phyloP scores from a whole-genome alignment of 1,139 yeast genomes.

The Zygosaccharomyces pseudobailii region DNA sequence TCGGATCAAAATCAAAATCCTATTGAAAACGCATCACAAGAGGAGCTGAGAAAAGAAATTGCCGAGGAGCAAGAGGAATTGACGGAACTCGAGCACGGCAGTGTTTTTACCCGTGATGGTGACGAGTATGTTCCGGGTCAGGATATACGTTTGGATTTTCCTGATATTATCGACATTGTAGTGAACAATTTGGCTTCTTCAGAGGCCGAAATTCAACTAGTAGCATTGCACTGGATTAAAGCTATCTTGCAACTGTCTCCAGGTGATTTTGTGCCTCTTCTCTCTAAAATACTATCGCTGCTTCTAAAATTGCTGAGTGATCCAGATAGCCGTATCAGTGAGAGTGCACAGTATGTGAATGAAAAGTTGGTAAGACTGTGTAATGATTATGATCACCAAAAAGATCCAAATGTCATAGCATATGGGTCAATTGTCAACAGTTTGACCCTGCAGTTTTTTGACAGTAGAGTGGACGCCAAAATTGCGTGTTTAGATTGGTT shows the following conservation, averaged over 20 bases:
- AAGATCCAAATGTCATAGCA: slow-evolving; percentile 42
- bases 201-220: slow-evolving; percentile 73
- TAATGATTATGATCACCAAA: slow-evolving; percentile 30
- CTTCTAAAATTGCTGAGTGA: slow-evolving; percentile 53
- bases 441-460: slow-evolving; percentile 54
- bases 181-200: slow-evolving; percentile 71
- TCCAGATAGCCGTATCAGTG: slow-evolving; percentile 42
- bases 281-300: slow-evolving; percentile 54
- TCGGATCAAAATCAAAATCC: slow-evolving; percentile 16
- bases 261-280: slow-evolving; percentile 60
- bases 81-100: slow-evolving; percentile 12
- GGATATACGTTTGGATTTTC: slow-evolving; percentile 76
- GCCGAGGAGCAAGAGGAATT: slow-evolving; percentile 9
- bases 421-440: slow-evolving; percentile 57
- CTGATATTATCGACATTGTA: slow-evolving; percentile 73
- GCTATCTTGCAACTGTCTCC: slow-evolving; percentile 74
- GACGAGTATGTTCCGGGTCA: slow-evolving; percentile 78
- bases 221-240: slow-evolving; percentile 79
- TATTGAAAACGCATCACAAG: slow-evolving; percentile 11
- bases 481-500: slow-evolving; percentile 91
- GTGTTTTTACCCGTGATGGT: slow-evolving; percentile 37
- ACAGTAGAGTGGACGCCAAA: slow-evolving; percentile 75
- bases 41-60: slow-evolving; percentile 4
- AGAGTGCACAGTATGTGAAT: slow-evolving; percentile 53
- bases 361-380: slow-evolving; percentile 46